phyloP scores from a whole-genome alignment of 1,139 yeast genomes.

The Yarrowia galli region DNA sequence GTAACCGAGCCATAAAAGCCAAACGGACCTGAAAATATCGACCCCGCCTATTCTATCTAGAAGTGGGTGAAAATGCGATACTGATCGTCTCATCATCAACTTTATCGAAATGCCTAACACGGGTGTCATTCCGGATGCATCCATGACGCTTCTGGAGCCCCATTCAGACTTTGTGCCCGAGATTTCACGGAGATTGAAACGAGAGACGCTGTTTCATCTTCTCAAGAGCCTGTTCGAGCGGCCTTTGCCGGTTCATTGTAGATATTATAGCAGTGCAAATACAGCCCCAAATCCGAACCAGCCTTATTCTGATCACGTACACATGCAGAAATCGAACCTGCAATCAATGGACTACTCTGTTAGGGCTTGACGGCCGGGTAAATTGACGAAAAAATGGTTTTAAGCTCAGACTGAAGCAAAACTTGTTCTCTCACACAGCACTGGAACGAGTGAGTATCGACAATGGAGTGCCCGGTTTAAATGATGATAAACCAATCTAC shows the following conservation, averaged over 20 bases:
- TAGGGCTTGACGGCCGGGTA: slow-evolving; percentile 38
- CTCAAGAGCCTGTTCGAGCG: not conserved
- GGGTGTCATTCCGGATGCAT: slow-evolving; percentile 29
- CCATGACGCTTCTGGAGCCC: slow-evolving; percentile 23
- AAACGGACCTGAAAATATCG: not conserved
- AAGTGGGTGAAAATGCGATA: not conserved
- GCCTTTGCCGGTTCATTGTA: not conserved
- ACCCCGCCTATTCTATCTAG: not conserved
- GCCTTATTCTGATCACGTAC: not conserved
- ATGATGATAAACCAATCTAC: slow-evolving; percentile 38
- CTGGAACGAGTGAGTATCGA: slow-evolving; percentile 28
- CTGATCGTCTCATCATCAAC: not conserved
- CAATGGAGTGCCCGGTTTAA: not conserved
- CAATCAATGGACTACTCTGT: not conserved
- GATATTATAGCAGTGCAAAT: not conserved
- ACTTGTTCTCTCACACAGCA: slow-evolving; percentile 37
- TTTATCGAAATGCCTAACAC: slow-evolving; percentile 3
- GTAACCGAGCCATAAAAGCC: not conserved
- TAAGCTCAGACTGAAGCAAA: slow-evolving; percentile 20
- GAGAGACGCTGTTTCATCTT: not conserved
- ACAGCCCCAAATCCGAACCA: not conserved
- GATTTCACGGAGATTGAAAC: slow-evolving; percentile 9
- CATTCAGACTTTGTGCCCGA: slow-evolving; percentile 13
- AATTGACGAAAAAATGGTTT: slow-evolving; percentile 5
- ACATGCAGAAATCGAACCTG: slow-evolving; percentile 13